A percentile compares a stretch with the other conserved stretches of the same genome.
phyloP scores from a whole-genome alignment of 2,329 filamentous ascomycete species.

The Hymenoscyphus repandus region DNA sequence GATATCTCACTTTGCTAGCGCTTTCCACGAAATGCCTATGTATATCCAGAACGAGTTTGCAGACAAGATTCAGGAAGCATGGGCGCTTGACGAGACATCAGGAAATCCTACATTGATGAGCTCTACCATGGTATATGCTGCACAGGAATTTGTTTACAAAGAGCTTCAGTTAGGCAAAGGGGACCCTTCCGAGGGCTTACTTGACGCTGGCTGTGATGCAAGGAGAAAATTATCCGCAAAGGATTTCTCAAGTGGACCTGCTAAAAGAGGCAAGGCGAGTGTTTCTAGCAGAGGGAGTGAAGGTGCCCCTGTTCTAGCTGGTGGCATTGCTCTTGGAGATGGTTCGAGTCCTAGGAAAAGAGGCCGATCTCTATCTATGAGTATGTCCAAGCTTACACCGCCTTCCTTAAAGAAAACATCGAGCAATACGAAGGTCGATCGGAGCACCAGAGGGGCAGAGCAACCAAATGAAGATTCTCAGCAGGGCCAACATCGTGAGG shows the following conservation, averaged over 20 bases:
- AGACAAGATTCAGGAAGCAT: constrained; percentile 50
- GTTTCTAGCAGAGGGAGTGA: constrained; percentile 7
- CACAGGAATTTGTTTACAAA: constrained; percentile 44
- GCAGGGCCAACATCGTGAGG: not conserved
- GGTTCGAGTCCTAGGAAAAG: constrained; percentile 13
- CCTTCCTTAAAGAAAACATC: not conserved
- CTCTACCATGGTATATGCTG: constrained; percentile 43
- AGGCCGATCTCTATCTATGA: not conserved
- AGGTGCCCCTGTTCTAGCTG: constrained; percentile 17
- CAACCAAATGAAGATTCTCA: not conserved
- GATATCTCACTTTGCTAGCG: constrained; percentile 62
- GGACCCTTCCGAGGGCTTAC: constrained; percentile 17
- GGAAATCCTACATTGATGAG: constrained; percentile 49
- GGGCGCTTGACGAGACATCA: constrained; percentile 56
- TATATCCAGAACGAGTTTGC: constrained; percentile 62
- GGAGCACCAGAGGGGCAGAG: not conserved
- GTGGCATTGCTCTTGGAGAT: constrained; percentile 20
- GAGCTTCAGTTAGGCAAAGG: constrained; percentile 31
- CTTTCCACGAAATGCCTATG: constrained; percentile 72
- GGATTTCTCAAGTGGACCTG: not conserved
- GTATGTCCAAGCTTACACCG: not conserved
- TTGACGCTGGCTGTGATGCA: constrained; percentile 23
- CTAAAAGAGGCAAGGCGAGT: constrained; percentile 6
- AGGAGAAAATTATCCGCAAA: not conserved
- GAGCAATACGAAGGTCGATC: not conserved